Conservation (phyloP, 305 asterid genomes). For the Fraxinus greggii region DNA sequence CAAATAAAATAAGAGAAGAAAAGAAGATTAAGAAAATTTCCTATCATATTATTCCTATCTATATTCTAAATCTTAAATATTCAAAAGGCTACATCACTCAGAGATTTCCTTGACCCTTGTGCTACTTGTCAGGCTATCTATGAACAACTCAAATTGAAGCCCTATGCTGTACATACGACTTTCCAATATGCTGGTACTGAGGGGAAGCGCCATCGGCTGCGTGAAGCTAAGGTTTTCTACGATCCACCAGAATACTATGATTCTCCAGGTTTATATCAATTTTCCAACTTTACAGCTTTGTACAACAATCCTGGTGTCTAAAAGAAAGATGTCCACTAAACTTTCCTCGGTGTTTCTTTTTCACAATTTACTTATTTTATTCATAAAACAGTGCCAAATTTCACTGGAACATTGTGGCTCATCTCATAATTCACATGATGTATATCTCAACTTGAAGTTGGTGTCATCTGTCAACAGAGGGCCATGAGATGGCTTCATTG, state of each 20-base stretch:
- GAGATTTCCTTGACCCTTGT: slow-evolving; percentile 9
- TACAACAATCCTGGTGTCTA: background rate
- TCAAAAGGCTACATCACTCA: slow-evolving; percentile 5
- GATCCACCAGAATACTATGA: slow-evolving; percentile 93
- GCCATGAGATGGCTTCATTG: background rate
- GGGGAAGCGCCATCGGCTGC: slow-evolving; percentile 95
- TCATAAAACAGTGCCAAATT: background rate
- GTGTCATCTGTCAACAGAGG: background rate
- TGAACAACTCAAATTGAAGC: slow-evolving; percentile 83
- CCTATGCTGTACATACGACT: slow-evolving; percentile 97
- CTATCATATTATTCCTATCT: slow-evolving; percentile 1
- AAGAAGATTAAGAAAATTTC: slow-evolving; percentile 8
- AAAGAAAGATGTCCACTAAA: background rate
- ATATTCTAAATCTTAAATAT: slow-evolving; percentile 19
- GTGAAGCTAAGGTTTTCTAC: slow-evolving; percentile 87
- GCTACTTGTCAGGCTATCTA: slow-evolving; percentile 63
- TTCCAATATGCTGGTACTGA: slow-evolving; percentile 97
- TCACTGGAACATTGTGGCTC: background rate
- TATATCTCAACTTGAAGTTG: background rate
- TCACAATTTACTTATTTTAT: background rate
- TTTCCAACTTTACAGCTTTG: slow-evolving; percentile 12
- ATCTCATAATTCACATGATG: background rate
- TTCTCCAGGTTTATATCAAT: slow-evolving; percentile 58
- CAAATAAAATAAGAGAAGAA: background rate
- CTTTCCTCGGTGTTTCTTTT: background rate